These are phyloP conservation scores for Emergomyces africanus DNA, from an alignment of 2,329 filamentous ascomycete genomes.

Conservation along the genomic window DNA sequence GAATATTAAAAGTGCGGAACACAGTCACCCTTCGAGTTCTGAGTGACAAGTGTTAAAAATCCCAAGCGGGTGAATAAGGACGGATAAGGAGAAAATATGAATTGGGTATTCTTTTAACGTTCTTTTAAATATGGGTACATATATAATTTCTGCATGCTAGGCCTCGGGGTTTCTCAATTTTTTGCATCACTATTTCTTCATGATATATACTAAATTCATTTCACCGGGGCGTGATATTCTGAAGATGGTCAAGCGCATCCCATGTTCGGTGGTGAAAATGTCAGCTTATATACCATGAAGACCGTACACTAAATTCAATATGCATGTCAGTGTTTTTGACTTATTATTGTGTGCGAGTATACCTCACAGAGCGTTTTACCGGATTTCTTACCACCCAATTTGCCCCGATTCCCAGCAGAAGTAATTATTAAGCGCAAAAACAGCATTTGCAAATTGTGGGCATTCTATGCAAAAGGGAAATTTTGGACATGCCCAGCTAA, in stretches of 20 bases:
- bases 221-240: background rate
- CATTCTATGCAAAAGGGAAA: background rate
- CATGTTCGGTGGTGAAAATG: background rate
- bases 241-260: background rate
- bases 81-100: no score
- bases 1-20: background rate
- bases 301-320: no score
- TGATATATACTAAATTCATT: background rate
- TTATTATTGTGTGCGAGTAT: no score
- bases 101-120: background rate
- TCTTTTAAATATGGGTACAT: background rate
- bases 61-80: no score
- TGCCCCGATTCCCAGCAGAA: background rate
- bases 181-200: background rate
- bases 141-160: background rate
- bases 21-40: background rate
- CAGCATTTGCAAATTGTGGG: background rate
- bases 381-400: no score
- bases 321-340: no score
- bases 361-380: no score
- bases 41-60: no score
- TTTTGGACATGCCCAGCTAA: background rate
- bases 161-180: background rate
- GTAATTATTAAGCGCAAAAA: background rate
- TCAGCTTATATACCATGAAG: background rate